Evolutionary conservation across 108 stramenopile species (phyloP), one percentile per base, ranked within the genome.

Genomic region (Cylindrotheca closterium): DNA sequence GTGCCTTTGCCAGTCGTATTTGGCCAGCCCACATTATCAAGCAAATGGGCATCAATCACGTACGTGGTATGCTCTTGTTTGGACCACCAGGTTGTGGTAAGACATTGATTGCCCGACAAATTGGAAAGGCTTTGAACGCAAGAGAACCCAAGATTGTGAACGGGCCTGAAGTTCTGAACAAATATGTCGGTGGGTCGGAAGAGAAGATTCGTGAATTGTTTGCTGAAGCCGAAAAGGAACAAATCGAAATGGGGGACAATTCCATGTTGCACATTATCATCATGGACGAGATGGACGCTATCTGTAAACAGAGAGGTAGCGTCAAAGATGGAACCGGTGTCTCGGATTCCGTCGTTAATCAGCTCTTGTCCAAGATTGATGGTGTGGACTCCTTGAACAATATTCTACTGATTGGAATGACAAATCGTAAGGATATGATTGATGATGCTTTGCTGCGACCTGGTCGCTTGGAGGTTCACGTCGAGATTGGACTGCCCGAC

Each of bases 241-340:
- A 98, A 79, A 47, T 80, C 18, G 94, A 95, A 67, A 78, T 76
- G 65, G 99, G 97, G 10, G 98, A 99, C 60, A 93, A 85, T 23
- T 86, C 83, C 67, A 94, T 92, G 91, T 81, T 99, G 37, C 99
- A 99, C 63, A 97, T 98, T 78, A 85, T 99, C 60, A 99, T 99
- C 67, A 91, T 99, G 70, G 99, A 99, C 67, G 99, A 99, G 73
- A 98, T 99, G 88, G 99, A 99, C 79, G 98, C 99, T 51, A 99
- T 99, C 70, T 97, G 96, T 75, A 97, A 97, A 70, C 77, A 80
- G 30, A 94, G 99, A 54, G 99, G 99, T 21, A 71, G 85, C 52
- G 93, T 83, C 31, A 75, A 84, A 29, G 96, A 93, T 72, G 95
- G 95, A 51, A 96, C 97, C 3, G 97, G 97, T 54, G 98, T 98